Evolutionary conservation across 2,329 filamentous ascomycete genomes (phyloP), one percentile per base, ranked within the genome.

Genomic region (Stagonosporopsis tanaceti): DNA sequence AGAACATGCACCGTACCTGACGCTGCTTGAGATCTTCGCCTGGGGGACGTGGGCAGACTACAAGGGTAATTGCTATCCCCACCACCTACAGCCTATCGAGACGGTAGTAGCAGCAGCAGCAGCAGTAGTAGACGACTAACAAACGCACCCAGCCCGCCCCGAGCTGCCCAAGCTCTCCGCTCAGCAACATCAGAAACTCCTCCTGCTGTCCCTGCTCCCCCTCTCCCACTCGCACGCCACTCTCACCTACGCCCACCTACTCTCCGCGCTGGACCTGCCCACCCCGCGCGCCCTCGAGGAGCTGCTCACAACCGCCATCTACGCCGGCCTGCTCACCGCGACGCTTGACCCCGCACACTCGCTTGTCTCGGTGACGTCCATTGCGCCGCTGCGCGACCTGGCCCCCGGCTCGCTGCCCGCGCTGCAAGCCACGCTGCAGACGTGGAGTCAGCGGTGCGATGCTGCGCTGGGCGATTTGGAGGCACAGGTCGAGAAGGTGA

Each of bases 1-100:
- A 34, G 89, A 96, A 46, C 86, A 89, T 68, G 79, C 82, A 6
- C 67, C 76, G 38, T 80, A 92, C 77, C 82, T 95, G 47, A 85
- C 81, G 1, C 84, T 96, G 14, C 88, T 99, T 41, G 85, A 93
- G 77, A 89, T 96, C 69, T 99, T 99, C 78, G 91, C 93, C 57
- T 92, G 95, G 83, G 95, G 94, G 59, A 97, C 92, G 58, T 97
- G 92, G 82, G 80, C 85, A 58, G 86, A 89, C 67, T 97, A 97
- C 81, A 82, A 85, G 74, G 73, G 86, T 87, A 71, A 53, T 73
- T 59, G 42, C 39, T 12, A 38, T n/a, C 25, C 2, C 22, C 27
- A 35, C 12, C 3, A 45, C 11, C 11, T 6, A 1, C 25, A 15
- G 2, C 32, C 2, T 15, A 12, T n/a, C 12, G 3, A 14, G 22